Evolutionary conservation across 2,329 filamentous ascomycete species (phyloP), one percentile per base, ranked within the genome.

Genomic region (Fusarium penzigii): DNA sequence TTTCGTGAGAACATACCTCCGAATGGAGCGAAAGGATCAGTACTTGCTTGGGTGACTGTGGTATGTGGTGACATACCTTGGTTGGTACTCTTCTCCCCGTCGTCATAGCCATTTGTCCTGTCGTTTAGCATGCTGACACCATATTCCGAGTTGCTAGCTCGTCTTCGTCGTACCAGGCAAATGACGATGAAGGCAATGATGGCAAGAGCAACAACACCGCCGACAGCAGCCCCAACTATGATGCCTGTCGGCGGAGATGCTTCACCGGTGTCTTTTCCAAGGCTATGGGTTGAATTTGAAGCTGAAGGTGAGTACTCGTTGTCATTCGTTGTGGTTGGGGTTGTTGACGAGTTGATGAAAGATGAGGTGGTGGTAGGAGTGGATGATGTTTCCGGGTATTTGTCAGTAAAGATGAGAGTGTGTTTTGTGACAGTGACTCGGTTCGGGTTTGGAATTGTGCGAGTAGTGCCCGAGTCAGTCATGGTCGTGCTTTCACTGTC

Each of bases 21-120:
- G 65, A 77, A 78, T 11, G 73, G 69, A 2, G 72, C 74, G 61
- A 78, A 77, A 2, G 75, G 69, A 46, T 76, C 74, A 41, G 55
- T 49, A 50, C 53, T 60, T 36, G 52, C 59, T 38, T 62, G 62
- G 14, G 53, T 65, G 8, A 61, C 57, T 2, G 63, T 65, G 10
- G 64, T 65, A 34, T 68, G 65, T 17, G 64, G 52, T 34, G 65
- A 65, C 44, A 64, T 54, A 20, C 56, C 52, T n/a, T 59, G 55
- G 7, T 58, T 58, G 29, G 56, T 56, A 17, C 63, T 57, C 48
- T 72, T 69, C 20, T 70, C 67, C 10, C 62, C 66, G 11, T 59
- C 20, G 20, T 25, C 20, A 25, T 25, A 25, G 4, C 20, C 20
- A 55, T 9, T 47, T 47, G 17, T 61, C 61, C 11, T 55, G 52